A percentile compares a stretch with the other conserved stretches of the same genome.
Evolutionary conservation across 371 early-diverging fungal genomes (phyloP).

Genomic region (Funneliformis caledonium): DNA sequence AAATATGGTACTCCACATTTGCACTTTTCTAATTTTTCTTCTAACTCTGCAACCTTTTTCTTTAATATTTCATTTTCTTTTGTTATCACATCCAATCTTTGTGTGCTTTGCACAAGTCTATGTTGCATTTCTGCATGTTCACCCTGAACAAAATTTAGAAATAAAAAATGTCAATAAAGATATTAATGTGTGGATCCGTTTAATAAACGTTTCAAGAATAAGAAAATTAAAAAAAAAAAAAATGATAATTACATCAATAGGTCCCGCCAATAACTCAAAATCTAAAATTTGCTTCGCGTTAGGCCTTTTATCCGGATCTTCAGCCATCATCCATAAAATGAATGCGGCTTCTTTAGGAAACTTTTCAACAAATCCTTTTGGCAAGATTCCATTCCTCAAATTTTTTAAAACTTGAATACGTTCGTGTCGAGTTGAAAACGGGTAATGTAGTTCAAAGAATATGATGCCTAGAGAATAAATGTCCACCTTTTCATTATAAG

Average conservation of each 20-base stretch:
- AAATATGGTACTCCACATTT: neutral
- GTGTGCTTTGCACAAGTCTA: constrained; percentile 33
- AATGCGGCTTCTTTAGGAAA: constrained; percentile 85
- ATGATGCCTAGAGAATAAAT: constrained; percentile 77
- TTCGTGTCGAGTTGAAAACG: constrained; percentile 77
- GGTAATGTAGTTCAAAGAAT: constrained; percentile 80
- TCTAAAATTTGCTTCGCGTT: constrained; percentile 76
- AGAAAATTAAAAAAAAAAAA: neutral
- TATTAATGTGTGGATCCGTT: neutral
- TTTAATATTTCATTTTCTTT: constrained; percentile 30
- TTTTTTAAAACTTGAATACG: constrained; percentile 66
- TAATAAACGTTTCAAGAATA: neutral
- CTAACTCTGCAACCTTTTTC: constrained; percentile 23
- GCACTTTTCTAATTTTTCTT: constrained; percentile 8
- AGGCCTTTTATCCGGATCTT: constrained; percentile 72
- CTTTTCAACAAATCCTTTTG: constrained; percentile 70
- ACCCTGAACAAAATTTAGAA: neutral
- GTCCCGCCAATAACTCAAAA: constrained; percentile 51
- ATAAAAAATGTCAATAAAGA: neutral
- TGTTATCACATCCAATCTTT: constrained; percentile 10
- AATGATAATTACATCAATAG: constrained; percentile 18
- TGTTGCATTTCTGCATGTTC: constrained; percentile 30
- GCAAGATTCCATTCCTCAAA: constrained; percentile 66
- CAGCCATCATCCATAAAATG: constrained; percentile 77
- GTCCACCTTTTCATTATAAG: constrained; percentile 80